These are phyloP conservation scores for Podila epicladia DNA, from an alignment of 192 early-diverging fungal species.

Conservation along the genomic window DNA sequence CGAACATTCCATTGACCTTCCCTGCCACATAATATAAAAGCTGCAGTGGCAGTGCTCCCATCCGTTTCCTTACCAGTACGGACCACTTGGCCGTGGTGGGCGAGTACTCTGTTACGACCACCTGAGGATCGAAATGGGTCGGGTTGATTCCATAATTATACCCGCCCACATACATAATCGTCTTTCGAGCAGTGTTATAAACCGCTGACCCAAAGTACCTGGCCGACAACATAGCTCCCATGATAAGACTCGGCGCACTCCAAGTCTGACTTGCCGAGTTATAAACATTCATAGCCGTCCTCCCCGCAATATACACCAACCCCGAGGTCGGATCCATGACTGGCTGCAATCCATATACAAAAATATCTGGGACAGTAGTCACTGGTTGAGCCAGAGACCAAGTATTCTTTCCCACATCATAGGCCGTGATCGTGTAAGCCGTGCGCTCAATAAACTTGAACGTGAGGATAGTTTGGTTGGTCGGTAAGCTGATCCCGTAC, in stretches of 20 bases:
- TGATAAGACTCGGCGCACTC: not conserved
- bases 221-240: not conserved
- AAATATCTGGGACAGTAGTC: not conserved
- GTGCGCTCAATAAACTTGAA: slow-evolving; percentile 5
- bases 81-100: slow-evolving; percentile 1
- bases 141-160: slow-evolving; percentile 13
- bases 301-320: slow-evolving; percentile 16
- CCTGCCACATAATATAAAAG: too few relatives aligned
- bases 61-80: not conserved
- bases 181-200: slow-evolving; percentile 5
- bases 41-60: too few relatives aligned
- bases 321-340: slow-evolving; percentile 13
- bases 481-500: not conserved
- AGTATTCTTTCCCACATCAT: not conserved
- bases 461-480: slow-evolving; percentile 10
- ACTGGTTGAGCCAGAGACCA: not conserved
- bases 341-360: not conserved
- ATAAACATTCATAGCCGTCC: not conserved
- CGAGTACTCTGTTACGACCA: slow-evolving; percentile 6
- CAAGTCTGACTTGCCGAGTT: not conserved
- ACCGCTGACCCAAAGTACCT: not conserved
- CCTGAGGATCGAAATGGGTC: slow-evolving; percentile 5
- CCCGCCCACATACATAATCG: slow-evolving; percentile 13
- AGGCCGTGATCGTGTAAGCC: not conserved
- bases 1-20: not conserved